Base-by-base conservation (phyloP, 345 rosid genomes). In the Eutrema japonicum region DNA sequence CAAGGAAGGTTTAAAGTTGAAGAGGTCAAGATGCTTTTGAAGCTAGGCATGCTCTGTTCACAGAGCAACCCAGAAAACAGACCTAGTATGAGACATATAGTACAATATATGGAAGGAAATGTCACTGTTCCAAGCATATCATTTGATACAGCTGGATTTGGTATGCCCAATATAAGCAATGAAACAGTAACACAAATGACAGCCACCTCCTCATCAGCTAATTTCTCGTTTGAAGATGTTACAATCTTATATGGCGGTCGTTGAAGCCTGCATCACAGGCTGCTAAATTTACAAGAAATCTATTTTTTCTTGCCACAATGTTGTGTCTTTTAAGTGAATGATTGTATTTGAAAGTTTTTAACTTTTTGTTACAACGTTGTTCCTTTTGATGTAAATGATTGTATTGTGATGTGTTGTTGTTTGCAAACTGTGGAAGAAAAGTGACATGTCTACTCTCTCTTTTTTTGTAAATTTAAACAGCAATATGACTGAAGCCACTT, bases 21-120 rank as follows among this genome's bases (percentile, higher is more conserved):
- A 4, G 80, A 77, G 54, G 80, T 58, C 37, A 68, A 52, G 13
- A 4, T 53, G 4, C 70, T 85, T 69, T 50, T 85, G 77, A 83
- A 73, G 42, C 66, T 85, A 46, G 85, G 86, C 4, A 49, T 83
- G 69, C 71, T 83, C 4, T 85, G 85, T 71, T 73, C 84, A n/a
- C 78, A 80, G 42, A 46, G 33, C 8, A 64, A 11, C 41, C 80
- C 85, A 12, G 80, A 57, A 26, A 36, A 36, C 1, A 71, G 74
- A 52, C 65, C 69, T 2, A 80, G 68, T 30, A 81, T 74, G 73
- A 82, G 73, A 50, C 66, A 73, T 18, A 66, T 78, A 46, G 22
- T 80, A 36, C 81, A 83, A n/a, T 82, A 63, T 57, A 77, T 83
- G 3, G 83, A 80, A 54, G 75, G 70, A 4, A 72, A 51, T 42